A percentile compares a stretch with the other conserved stretches of the same genome.
phyloP scores from a whole-genome alignment of 306 rosid species.

The Myrica gale region DNA sequence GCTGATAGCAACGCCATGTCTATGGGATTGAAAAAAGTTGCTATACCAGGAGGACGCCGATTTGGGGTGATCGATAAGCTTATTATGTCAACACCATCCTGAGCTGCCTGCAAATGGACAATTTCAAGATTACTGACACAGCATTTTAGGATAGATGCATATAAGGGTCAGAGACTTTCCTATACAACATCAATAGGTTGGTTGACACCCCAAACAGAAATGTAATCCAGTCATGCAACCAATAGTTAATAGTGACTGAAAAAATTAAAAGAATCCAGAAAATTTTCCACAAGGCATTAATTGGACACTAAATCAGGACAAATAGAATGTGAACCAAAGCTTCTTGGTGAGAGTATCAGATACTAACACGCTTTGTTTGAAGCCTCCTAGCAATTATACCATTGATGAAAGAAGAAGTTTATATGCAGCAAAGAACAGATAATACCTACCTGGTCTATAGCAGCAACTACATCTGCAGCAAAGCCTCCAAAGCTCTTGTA shows the following conservation, averaged over 20 bases:
- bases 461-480: conserved; percentile 99
- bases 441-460: conserved; percentile 79
- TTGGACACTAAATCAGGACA: background rate
- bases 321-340: conserved; percentile 1
- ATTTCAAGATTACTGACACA: conserved; percentile 11
- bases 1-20: conserved; percentile 97
- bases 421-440: conserved; percentile 18
- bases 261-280: background rate
- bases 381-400: background rate
- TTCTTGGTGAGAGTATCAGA: conserved; percentile 3
- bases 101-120: conserved; percentile 74
- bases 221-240: background rate
- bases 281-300: background rate
- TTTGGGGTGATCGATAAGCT: conserved; percentile 92
- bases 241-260: background rate
- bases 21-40: conserved; percentile 93
- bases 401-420: conserved; percentile 15
- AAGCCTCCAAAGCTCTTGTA: conserved; percentile 98
- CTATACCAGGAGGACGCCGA: conserved; percentile 94
- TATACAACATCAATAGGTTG: background rate
- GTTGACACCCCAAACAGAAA: background rate
- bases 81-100: conserved; percentile 87
- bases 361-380: background rate
- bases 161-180: background rate
- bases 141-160: background rate